phyloP scores from a whole-genome alignment of 208 protist species.

The Giardia duodenalis region DNA sequence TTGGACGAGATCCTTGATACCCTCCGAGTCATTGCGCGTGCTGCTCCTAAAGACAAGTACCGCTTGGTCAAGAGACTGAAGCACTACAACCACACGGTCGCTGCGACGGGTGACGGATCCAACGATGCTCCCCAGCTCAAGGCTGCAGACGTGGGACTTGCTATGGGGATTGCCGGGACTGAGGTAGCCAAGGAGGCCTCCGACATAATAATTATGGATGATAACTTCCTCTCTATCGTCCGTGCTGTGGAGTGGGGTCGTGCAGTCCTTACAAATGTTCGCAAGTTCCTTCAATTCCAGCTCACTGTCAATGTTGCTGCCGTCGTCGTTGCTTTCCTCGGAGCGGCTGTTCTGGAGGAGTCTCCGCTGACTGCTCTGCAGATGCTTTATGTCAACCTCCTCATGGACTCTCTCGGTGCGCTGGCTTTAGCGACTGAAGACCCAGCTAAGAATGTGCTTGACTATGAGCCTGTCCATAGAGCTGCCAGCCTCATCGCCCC shows the following conservation, averaged over 20 bases:
- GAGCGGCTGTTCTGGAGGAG: constrained; percentile 40
- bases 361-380: constrained; percentile 45
- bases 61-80: constrained; percentile 29
- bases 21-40: constrained; percentile 53
- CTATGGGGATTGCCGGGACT: constrained; percentile 84
- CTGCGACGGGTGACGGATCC: constrained; percentile 46
- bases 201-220: constrained; percentile 79
- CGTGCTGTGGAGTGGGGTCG: constrained; percentile 84
- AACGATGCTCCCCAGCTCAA: constrained; percentile 88
- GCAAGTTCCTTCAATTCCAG: constrained; percentile 69
- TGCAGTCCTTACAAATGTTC: constrained; percentile 65
- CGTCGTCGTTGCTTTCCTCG: constrained; percentile 71
- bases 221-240: constrained; percentile 91
- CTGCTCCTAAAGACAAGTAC: constrained; percentile 44
- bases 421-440: constrained; percentile 82
- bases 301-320: constrained; percentile 85
- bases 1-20: constrained; percentile 52
- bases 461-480: constrained; percentile 24
- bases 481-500: constrained; percentile 19
- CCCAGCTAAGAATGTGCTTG: constrained; percentile 48
- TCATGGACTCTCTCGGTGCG: constrained; percentile 92
- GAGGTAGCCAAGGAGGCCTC: constrained; percentile 71
- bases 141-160: constrained; percentile 78
- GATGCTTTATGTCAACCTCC: constrained; percentile 94
- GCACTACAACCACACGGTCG: constrained; percentile 36